Base-by-base conservation (phyloP, 441 rosid species). In the Populus hybrid region DNA sequence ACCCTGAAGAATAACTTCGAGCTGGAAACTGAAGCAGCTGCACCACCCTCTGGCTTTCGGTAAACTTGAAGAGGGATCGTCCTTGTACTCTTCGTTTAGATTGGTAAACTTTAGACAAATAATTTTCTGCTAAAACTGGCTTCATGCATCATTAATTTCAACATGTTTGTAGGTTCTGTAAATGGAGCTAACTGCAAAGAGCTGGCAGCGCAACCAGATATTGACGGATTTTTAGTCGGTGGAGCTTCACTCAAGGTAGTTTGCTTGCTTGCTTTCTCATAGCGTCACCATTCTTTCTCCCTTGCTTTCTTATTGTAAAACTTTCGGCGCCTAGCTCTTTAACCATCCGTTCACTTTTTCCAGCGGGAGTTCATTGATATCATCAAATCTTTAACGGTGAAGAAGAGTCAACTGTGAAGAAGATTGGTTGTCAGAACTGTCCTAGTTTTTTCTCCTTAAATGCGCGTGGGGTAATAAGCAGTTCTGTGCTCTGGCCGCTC, bases 201-300 rank as follows among this genome's bases (percentile, higher is more conserved):
- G 74, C 78, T 90, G 82, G 90, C 90, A 2, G 86, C 64, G 63
- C 84, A 91, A 76, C 84, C 90, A 2, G 92, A 91, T 77, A 84
- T 91, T 26, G 95, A 90, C 74, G 95, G 93, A 66, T 90, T n/a
- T n/a, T n/a, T n/a, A n/a, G n/a, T n/a, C n/a, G n/a, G n/a, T n/a
- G n/a, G n/a, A n/a, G n/a, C n/a, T 78, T 90, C 95, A 61, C 79
- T 91, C 59, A 90, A 91, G 95, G 93, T n/a, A n/a, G n/a, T n/a
- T 68, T 65, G 59, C 10, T 33, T 26, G 26, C 26, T 26, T 26
- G 26, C 26, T 26, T 26, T 26, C 26, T 26, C 1, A 26, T 26
- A 26, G 26, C 26, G 26, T 26, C 26, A 26, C 26, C 26, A 26
- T 26, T 26, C 26, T 26, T 26, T 26, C 26, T 26, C 26, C 26